Conservation (phyloP, 768 basidiomycete genomes). For the Boletus patriciae region DNA sequence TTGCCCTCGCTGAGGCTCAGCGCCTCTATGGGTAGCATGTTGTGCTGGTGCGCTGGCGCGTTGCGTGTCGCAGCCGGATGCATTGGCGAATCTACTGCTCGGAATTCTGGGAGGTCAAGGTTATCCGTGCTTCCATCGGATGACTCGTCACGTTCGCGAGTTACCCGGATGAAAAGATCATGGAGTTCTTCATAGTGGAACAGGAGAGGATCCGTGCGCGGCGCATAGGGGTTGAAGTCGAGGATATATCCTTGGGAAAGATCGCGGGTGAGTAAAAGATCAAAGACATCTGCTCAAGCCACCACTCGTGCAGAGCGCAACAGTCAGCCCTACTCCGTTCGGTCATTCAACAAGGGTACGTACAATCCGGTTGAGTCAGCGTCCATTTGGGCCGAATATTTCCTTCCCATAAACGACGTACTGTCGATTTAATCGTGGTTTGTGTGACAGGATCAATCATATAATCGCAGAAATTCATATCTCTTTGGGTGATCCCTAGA, state of each 20-base stretch:
- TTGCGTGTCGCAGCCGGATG: constrained; percentile 70
- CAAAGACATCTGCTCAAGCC: constrained; percentile 63
- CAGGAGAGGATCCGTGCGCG: constrained; percentile 82
- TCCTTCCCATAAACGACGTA: constrained; percentile 65
- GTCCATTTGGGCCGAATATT: constrained; percentile 64
- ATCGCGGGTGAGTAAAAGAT: constrained; percentile 84
- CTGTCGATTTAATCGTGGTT: constrained; percentile 48
- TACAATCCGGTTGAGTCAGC: constrained; percentile 60
- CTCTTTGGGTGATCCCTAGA: constrained; percentile 82
- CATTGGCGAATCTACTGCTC: constrained; percentile 69
- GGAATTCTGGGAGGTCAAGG: constrained; percentile 43
- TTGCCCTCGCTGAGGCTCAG: constrained; percentile 75
- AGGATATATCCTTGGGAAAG: constrained; percentile 74
- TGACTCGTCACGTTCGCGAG: neutral
- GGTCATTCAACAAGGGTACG: constrained; percentile 24
- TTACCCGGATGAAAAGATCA: constrained; percentile 31
- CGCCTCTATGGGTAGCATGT: constrained; percentile 90
- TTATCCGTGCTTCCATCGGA: neutral
- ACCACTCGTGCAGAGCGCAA: neutral
- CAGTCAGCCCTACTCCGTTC: neutral
- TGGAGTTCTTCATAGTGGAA: constrained; percentile 81
- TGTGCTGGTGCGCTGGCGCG: constrained; percentile 76
- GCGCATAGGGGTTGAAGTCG: constrained; percentile 89
- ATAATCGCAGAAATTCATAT: constrained; percentile 86
- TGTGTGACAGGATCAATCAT: constrained; percentile 63